These are phyloP conservation scores for Dothideomycetes sp. DNA, from an alignment of 2,329 filamentous ascomycete genomes.

Conservation along the genomic window DNA sequence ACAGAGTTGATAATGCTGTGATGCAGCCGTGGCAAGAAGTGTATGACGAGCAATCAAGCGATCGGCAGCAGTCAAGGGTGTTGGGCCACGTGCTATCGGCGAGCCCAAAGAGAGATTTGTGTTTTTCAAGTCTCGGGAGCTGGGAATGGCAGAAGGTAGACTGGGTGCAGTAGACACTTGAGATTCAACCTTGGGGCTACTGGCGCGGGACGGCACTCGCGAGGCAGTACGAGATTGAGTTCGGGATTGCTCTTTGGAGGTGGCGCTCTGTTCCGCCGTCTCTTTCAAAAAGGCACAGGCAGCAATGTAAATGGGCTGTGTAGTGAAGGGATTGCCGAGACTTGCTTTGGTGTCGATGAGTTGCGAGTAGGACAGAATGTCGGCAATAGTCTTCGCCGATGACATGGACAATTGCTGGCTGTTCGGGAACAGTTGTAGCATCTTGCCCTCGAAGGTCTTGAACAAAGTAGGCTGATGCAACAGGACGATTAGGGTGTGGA, in stretches of 20 bases:
- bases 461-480: conserved; percentile 75
- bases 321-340: conserved; percentile 76
- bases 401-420: conserved; percentile 77
- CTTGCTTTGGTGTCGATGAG: conserved; percentile 77
- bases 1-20: conserved; percentile 77
- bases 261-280: conserved; percentile 56
- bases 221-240: conserved; percentile 9
- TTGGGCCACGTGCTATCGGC: not conserved
- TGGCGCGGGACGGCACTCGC: conserved; percentile 17
- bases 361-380: conserved; percentile 78
- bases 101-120: too few species aligned
- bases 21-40: conserved; percentile 67
- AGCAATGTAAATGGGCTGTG: conserved; percentile 84
- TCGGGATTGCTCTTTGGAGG: conserved; percentile 49
- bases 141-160: not conserved
- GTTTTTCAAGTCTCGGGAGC: not conserved
- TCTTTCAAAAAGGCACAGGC: conserved; percentile 83
- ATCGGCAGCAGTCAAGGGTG: not conserved
- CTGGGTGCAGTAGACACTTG: too few species aligned
- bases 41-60: conserved; percentile 53
- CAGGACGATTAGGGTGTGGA: conserved; percentile 75
- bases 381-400: conserved; percentile 82
- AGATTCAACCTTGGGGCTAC: conserved; percentile 33
- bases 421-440: conserved; percentile 65
- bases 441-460: conserved; percentile 59